Conservation (phyloP, 2,329 filamentous ascomycete genomes). For the Microsporum audouinii region DNA sequence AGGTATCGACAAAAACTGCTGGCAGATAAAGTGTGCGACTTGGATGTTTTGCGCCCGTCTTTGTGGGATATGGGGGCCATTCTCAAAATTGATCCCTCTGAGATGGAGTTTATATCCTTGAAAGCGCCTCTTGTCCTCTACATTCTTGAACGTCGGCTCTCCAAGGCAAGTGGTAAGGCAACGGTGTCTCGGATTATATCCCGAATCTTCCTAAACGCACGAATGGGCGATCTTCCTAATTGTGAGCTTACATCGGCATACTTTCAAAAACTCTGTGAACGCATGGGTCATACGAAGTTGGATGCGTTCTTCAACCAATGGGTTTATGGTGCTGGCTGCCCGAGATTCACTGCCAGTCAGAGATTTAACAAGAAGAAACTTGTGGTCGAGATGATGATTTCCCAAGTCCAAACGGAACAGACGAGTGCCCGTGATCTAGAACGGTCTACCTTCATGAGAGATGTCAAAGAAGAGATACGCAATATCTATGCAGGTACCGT, state of each 20-base stretch:
- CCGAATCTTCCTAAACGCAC: constrained; percentile 73
- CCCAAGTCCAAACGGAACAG: constrained; percentile 57
- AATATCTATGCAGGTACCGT: constrained; percentile 57
- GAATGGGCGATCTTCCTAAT: constrained; percentile 63
- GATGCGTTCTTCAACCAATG: constrained; percentile 91
- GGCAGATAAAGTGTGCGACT: constrained; percentile 67
- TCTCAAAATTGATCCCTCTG: constrained; percentile 69
- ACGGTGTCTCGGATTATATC: constrained; percentile 78
- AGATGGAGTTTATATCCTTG: constrained; percentile 77
- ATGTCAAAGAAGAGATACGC: constrained; percentile 66
- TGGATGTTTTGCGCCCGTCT: constrained; percentile 72
- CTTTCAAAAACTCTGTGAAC: constrained; percentile 77
- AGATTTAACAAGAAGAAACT: constrained; percentile 96
- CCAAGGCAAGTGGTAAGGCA: constrained; percentile 74
- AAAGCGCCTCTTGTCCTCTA: constrained; percentile 88
- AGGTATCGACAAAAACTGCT: constrained; percentile 77
- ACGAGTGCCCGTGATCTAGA: constrained; percentile 49
- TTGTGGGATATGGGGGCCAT: constrained; percentile 67
- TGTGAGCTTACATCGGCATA: constrained; percentile 60
- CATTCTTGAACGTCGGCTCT: constrained; percentile 80
- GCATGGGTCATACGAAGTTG: constrained; percentile 72
- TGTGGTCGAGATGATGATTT: constrained; percentile 82
- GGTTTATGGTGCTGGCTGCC: constrained; percentile 80
- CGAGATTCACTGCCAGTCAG: constrained; percentile 73
- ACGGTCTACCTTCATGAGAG: constrained; percentile 67